Percentiles rank a stretch among this genome's conserved stretches.
Conservation (phyloP, 1,284 basidiomycete genomes). For the Retiboletus flavoniger region DNA sequence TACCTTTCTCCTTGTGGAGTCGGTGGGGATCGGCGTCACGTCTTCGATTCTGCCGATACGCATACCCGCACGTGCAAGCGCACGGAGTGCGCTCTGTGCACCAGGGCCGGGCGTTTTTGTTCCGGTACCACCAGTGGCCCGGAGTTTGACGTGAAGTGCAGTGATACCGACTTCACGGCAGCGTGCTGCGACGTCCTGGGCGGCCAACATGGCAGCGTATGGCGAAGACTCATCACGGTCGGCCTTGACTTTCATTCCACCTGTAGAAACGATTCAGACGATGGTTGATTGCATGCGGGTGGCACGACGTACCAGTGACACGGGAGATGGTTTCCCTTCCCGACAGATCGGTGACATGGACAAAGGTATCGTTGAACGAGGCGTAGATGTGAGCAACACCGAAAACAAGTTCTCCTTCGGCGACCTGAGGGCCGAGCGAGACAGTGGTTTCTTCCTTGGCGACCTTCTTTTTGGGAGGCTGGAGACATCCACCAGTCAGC, state of each 20-base stretch:
- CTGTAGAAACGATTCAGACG: conserved; percentile 38
- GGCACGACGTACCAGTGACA: conserved; percentile 76
- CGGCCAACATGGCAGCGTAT: conserved; percentile 99
- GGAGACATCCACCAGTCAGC: conserved; percentile 43
- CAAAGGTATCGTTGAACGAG: conserved; percentile 99
- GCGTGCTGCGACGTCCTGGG: conserved; percentile 93
- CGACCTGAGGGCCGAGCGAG: conserved; percentile 90
- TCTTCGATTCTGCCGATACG: conserved; percentile 97
- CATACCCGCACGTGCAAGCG: conserved; percentile 98
- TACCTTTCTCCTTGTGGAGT: conserved; percentile 95
- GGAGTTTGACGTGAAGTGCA: conserved; percentile 96
- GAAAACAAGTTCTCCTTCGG: conserved; percentile 93
- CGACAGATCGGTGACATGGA: conserved; percentile 98
- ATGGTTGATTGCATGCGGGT: neutral
- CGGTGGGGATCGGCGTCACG: conserved; percentile 96
- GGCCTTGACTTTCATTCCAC: conserved; percentile 99
- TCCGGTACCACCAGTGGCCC: conserved; percentile 97
- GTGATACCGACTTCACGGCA: conserved; percentile 99
- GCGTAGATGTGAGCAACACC: conserved; percentile 97
- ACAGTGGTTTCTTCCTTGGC: conserved; percentile 79
- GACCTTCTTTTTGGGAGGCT: conserved; percentile 82
- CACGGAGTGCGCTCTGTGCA: conserved; percentile 97
- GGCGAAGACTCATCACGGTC: conserved; percentile 99
- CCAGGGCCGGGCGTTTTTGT: conserved; percentile 99
- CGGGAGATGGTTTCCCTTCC: conserved; percentile 99